Conservation (phyloP, 2,329 filamentous ascomycete species). For the Alternaria solani region DNA sequence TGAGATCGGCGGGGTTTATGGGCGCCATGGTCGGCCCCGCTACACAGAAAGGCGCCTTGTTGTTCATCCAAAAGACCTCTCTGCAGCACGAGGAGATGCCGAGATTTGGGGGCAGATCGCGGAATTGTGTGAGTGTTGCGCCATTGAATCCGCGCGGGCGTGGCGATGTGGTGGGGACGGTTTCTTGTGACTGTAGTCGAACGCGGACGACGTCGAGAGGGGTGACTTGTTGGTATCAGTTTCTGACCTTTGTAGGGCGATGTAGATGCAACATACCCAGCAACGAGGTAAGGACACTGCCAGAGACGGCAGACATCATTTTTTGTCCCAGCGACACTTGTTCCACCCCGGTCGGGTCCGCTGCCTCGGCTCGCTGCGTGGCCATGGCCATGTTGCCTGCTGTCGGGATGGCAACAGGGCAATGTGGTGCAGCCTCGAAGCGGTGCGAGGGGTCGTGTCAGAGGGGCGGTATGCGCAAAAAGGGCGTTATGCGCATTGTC, state of each 20-base stretch:
- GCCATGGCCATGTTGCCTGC: constrained; percentile 40
- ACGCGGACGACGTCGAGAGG: constrained; percentile 97
- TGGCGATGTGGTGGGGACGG: constrained; percentile 60
- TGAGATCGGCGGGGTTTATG: constrained; percentile 54
- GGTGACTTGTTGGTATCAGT: constrained; percentile 73
- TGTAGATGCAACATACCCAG: constrained; percentile 57
- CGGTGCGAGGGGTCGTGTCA: constrained; percentile 32
- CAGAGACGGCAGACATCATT: constrained; percentile 92
- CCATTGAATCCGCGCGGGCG: constrained; percentile 48
- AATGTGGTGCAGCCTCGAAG: constrained; percentile 46
- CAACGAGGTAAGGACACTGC: constrained; percentile 87
- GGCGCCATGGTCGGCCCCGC: constrained; percentile 64
- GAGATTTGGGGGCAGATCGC: constrained; percentile 79
- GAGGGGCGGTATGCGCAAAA: constrained; percentile 32
- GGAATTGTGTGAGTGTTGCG: constrained; percentile 57
- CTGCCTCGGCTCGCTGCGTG: constrained; percentile 51
- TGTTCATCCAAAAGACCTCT: constrained; percentile 95
- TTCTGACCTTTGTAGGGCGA: too few relatives aligned
- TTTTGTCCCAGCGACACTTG: constrained; percentile 86
- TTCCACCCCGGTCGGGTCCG: constrained; percentile 53
- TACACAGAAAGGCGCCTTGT: constrained; percentile 81
- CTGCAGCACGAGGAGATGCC: constrained; percentile 95
- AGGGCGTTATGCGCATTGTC: constrained; percentile 42
- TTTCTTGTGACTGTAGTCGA: constrained; percentile 84
- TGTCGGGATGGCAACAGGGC: constrained; percentile 5